Conservation (phyloP, 208 protist genomes). For the Crithidia fasciculata region DNA sequence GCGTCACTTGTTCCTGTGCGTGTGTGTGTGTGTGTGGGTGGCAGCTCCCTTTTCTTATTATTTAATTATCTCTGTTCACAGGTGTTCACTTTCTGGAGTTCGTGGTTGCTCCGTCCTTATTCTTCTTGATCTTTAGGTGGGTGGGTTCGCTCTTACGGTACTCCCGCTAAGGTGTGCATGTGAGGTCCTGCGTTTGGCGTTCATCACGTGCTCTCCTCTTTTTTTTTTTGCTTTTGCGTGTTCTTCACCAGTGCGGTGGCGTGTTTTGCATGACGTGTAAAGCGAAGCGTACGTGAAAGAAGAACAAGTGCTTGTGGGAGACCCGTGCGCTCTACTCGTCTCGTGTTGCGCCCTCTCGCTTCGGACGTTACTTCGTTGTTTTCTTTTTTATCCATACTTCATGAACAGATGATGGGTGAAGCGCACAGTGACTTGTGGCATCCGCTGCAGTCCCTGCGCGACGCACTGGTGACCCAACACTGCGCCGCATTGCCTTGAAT, state of each 20-base stretch:
- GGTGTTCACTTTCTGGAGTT: too few species aligned
- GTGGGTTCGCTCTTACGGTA: too few species aligned
- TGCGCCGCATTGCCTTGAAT: too few species aligned
- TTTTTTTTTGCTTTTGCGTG: not conserved
- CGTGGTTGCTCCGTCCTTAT: too few species aligned
- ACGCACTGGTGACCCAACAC: too few species aligned
- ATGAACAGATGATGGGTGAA: too few species aligned
- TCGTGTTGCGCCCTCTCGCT: not conserved
- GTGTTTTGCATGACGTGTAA: too few species aligned
- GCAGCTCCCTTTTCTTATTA: not conserved
- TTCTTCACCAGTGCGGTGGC: not conserved
- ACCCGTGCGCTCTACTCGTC: not conserved
- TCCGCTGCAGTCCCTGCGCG: too few species aligned
- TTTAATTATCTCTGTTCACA: not conserved
- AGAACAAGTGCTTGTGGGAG: too few species aligned
- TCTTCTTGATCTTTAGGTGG: not conserved
- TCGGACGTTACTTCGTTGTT: not conserved
- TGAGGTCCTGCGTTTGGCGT: conserved; percentile 7
- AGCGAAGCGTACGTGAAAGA: too few species aligned
- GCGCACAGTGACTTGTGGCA: too few species aligned
- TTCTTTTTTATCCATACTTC: not conserved
- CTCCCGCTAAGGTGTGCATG: not conserved
- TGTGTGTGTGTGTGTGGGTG: not conserved
- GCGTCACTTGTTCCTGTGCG: not conserved
- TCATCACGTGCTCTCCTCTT: not conserved